Conservation (phyloP, 2,329 filamentous ascomycete species). For the Pseudonectria buxi region DNA sequence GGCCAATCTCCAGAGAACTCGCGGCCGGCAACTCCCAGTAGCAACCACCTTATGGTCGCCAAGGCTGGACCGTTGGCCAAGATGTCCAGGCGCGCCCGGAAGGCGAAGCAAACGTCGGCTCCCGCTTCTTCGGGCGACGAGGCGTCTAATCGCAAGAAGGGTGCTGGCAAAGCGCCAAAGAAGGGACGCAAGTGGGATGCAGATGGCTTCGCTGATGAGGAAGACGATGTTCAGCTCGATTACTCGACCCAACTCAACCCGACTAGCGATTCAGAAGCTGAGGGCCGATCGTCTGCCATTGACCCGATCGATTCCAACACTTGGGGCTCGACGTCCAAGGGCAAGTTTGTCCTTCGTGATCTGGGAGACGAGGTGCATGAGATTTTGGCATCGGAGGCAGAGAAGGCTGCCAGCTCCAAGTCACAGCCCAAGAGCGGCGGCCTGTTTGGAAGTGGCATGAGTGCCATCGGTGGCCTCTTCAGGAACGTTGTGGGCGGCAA, state of each 20-base stretch:
- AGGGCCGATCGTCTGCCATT: conserved; percentile 52
- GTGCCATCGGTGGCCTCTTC: conserved; percentile 81
- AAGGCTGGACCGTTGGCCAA: conserved; percentile 71
- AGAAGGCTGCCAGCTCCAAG: conserved; percentile 43
- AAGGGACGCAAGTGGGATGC: conserved; percentile 89
- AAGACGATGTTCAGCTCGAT: conserved; percentile 72
- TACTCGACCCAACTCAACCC: conserved; percentile 66
- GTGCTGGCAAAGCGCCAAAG: conserved; percentile 64
- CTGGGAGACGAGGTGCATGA: conserved; percentile 88
- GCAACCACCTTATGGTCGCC: conserved; percentile 57
- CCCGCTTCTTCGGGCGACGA: conserved; percentile 82
- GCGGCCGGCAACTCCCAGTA: conserved; percentile 67
- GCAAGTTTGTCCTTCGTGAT: conserved; percentile 90
- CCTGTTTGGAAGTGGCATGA: conserved; percentile 71
- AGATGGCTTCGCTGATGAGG: conserved; percentile 80
- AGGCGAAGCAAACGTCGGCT: conserved; percentile 54
- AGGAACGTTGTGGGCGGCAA: conserved; percentile 94
- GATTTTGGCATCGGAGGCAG: conserved; percentile 72
- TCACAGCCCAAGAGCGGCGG: conserved; percentile 46
- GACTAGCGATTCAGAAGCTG: conserved; percentile 46
- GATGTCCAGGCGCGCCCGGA: conserved; percentile 73
- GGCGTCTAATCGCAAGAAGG: conserved; percentile 47
- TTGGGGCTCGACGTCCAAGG: conserved; percentile 82
- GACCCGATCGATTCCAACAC: conserved; percentile 71
- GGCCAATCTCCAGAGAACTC: conserved; percentile 67